phyloP scores from a whole-genome alignment of 495 filamentous ascomycete genomes.

The Articulospora tetracladia region DNA sequence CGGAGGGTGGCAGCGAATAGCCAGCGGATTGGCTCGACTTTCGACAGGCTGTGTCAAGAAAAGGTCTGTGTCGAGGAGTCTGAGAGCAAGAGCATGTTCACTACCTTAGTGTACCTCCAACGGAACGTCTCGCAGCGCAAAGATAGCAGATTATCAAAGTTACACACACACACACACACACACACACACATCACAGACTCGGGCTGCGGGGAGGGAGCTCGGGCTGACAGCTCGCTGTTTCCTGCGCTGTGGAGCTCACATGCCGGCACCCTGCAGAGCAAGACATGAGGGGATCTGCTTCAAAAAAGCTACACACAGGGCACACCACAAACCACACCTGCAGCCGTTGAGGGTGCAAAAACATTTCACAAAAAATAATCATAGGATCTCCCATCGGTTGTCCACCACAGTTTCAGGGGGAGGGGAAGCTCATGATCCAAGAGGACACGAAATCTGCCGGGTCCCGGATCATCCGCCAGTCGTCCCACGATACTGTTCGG shows the following conservation, averaged over 20 bases:
- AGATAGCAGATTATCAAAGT: not conserved
- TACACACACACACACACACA: too few species aligned
- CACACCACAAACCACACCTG: not conserved
- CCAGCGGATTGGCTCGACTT: too few species aligned
- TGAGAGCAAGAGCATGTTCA: not conserved
- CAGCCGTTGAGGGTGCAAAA: too few species aligned
- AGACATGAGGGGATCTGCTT: not conserved
- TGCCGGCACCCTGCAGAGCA: not conserved
- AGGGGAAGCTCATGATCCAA: constrained; percentile 3
- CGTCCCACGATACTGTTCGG: not conserved
- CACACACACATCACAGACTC: too few species aligned
- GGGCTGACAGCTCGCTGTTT: not conserved
- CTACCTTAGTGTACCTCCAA: not conserved
- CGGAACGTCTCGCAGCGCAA: not conserved
- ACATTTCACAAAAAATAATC: too few species aligned
- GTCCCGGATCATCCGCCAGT: not conserved
- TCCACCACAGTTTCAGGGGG: constrained; percentile 2
- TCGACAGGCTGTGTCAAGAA: not conserved
- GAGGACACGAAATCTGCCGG: not conserved
- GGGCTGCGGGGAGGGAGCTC: not conserved
- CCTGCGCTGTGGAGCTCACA: not conserved
- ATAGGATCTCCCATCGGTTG: not conserved
- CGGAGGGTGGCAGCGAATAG: too few species aligned
- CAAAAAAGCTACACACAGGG: not conserved
- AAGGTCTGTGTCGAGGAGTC: not conserved